Evolutionary conservation across 306 rosid species (phyloP).

Genomic region (Prunus mume): DNA sequence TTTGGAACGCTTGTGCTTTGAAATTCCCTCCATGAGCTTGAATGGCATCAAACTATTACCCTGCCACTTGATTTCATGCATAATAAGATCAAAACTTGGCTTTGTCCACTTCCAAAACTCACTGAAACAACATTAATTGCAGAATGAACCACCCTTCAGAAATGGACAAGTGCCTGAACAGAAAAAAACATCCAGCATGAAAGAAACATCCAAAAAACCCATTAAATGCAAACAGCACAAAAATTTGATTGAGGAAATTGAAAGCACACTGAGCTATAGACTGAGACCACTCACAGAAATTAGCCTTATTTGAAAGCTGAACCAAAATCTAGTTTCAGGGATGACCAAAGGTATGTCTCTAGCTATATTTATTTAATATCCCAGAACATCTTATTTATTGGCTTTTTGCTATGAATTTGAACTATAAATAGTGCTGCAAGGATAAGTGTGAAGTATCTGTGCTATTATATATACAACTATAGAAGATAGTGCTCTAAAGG

Average conservation of each 20-base stretch:
- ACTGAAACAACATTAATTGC: slow-evolving; percentile 65
- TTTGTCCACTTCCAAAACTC: slow-evolving; percentile 38
- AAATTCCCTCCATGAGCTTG: slow-evolving; percentile 53
- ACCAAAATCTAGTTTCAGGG: slow-evolving; percentile 24
- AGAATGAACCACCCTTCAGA: slow-evolving; percentile 37
- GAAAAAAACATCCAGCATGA: slow-evolving; percentile 17
- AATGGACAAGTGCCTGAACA: slow-evolving; percentile 43
- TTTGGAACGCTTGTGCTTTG: slow-evolving; percentile 57
- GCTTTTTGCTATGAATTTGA: slow-evolving; percentile 20
- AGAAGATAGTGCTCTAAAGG: slow-evolving; percentile 26
- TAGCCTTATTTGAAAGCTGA: slow-evolving; percentile 25
- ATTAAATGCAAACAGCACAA: slow-evolving; percentile 39
- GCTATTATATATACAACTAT: slow-evolving; percentile 30
- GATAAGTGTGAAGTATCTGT: slow-evolving; percentile 24
- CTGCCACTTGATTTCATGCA: slow-evolving; percentile 54
- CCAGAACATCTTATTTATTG: slow-evolving; percentile 16
- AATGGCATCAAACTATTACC: slow-evolving; percentile 45
- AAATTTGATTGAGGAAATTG: slow-evolving; percentile 18
- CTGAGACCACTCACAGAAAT: slow-evolving; percentile 47
- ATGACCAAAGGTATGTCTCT: slow-evolving; percentile 25
- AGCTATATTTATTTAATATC: slow-evolving; percentile 33
- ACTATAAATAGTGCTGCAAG: slow-evolving; percentile 17
- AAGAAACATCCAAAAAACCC: slow-evolving; percentile 51
- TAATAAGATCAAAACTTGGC: slow-evolving; percentile 33
- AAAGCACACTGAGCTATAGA: slow-evolving; percentile 40